phyloP scores from a whole-genome alignment of 2,329 filamentous ascomycete species.

The Zymoseptoria crescenta region DNA sequence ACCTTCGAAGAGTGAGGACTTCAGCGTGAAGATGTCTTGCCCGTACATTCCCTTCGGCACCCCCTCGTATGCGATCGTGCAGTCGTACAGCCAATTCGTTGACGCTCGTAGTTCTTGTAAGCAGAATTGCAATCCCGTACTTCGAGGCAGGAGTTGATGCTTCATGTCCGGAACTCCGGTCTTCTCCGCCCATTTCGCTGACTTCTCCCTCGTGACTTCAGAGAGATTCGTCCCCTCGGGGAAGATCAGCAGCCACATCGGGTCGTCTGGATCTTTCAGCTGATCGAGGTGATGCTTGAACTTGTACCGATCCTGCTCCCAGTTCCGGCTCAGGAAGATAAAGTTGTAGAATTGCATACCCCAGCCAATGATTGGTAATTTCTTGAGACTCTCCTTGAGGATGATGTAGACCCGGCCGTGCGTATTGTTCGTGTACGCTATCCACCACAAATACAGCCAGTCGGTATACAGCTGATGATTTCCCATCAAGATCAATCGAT shows the following conservation, averaged over 20 bases:
- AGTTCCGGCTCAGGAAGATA: constrained; percentile 86
- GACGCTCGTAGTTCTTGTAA: constrained; percentile 65
- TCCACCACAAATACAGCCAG: constrained; percentile 92
- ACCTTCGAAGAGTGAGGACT: constrained; percentile 81
- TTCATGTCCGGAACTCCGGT: constrained; percentile 62
- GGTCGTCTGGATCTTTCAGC: constrained; percentile 61
- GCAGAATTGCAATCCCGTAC: constrained; percentile 73
- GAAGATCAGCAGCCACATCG: constrained; percentile 87
- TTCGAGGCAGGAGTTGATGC: constrained; percentile 69
- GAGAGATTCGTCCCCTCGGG: constrained; percentile 82
- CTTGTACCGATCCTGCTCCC: constrained; percentile 70
- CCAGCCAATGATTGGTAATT: constrained; percentile 69
- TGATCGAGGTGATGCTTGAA: constrained; percentile 66
- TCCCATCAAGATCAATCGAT: constrained; percentile 73
- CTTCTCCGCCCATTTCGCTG: constrained; percentile 69
- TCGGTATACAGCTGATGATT: constrained; percentile 86
- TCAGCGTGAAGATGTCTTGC: constrained; percentile 82
- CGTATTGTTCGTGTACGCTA: constrained; percentile 76
- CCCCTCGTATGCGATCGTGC: constrained; percentile 91
- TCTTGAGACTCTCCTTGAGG: constrained; percentile 77
- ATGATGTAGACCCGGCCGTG: constrained; percentile 87
- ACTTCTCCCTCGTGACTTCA: constrained; percentile 60
- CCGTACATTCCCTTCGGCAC: constrained; percentile 75
- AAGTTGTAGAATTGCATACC: constrained; percentile 83
- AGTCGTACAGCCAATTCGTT: constrained; percentile 81